Percentiles rank a stretch among this genome's conserved stretches.
phyloP scores from a whole-genome alignment of 805 yeast genomes.

The Candida montana region DNA sequence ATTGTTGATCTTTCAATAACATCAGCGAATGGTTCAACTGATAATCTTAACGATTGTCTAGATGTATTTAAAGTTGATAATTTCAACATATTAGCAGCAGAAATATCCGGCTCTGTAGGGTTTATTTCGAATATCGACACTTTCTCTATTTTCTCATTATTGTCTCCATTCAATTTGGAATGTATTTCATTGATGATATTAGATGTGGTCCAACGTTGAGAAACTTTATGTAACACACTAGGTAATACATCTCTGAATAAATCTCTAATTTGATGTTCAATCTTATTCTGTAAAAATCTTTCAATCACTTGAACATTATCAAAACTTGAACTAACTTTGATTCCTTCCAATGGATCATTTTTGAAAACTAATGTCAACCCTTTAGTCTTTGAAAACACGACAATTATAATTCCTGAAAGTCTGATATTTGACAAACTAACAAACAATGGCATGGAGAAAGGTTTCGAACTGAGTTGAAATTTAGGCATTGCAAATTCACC shows the following conservation, averaged over 20 bases:
- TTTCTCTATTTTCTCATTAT: slow-evolving; percentile 24
- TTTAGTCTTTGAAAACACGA: slow-evolving; percentile 74
- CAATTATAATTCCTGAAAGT: slow-evolving; percentile 75
- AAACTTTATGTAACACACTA: slow-evolving; percentile 67
- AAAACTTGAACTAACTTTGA: slow-evolving; percentile 80
- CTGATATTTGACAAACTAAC: slow-evolving; percentile 66
- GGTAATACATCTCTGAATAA: slow-evolving; percentile 83
- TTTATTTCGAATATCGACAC: slow-evolving; percentile 46
- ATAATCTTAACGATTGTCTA: slow-evolving; percentile 74
- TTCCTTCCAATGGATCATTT: slow-evolving; percentile 82
- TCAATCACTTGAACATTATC: slow-evolving; percentile 81
- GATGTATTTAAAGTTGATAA: slow-evolving; percentile 65
- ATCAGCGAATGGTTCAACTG: slow-evolving; percentile 52
- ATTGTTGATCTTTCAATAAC: slow-evolving; percentile 48
- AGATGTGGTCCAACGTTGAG: slow-evolving; percentile 56
- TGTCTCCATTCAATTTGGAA: slow-evolving; percentile 12
- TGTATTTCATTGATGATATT: slow-evolving; percentile 26
- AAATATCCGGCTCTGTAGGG: slow-evolving; percentile 54
- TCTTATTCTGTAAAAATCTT: slow-evolving; percentile 74
- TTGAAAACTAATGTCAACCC: slow-evolving; percentile 84
- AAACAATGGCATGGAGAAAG: slow-evolving; percentile 75
- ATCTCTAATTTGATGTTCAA: slow-evolving; percentile 74
- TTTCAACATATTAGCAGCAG: slow-evolving; percentile 62
- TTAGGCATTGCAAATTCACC: slow-evolving; percentile 58
- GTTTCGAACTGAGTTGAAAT: slow-evolving; percentile 58